phyloP scores from a whole-genome alignment of 177 flowering plant genomes.

The Telopea speciosissima region DNA sequence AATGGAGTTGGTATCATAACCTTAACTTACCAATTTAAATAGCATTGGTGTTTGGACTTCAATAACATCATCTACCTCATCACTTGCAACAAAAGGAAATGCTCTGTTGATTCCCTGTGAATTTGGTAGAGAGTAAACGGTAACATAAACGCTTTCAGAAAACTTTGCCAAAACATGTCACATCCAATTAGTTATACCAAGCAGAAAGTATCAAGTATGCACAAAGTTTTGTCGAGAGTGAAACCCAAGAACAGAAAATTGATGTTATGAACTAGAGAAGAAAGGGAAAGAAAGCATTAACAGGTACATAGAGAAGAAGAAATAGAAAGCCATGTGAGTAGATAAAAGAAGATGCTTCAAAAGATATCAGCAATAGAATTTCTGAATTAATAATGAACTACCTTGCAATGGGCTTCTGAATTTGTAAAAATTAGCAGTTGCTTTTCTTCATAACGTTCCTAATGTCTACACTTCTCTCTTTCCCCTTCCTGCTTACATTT shows the following conservation, averaged over 20 bases:
- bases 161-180: neutral
- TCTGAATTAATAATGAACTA: too few relatives aligned
- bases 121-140: neutral
- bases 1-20: neutral
- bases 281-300: neutral
- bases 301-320: too few relatives aligned
- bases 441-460: too few relatives aligned
- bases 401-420: too few relatives aligned
- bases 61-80: constrained; percentile 80
- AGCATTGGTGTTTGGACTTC: constrained; percentile 85
- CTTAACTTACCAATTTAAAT: constrained; percentile 68
- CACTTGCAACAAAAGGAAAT: constrained; percentile 79
- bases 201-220: neutral
- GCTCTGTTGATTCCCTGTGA: constrained; percentile 94
- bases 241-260: neutral
- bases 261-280: neutral
- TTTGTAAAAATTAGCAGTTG: too few relatives aligned
- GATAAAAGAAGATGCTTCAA: neutral
- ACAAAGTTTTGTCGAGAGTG: neutral
- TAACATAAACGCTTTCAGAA: neutral
- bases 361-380: neutral
- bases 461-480: too few relatives aligned
- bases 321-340: neutral
- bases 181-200: neutral
- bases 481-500: too few relatives aligned